Percentiles rank a stretch among this genome's conserved stretches.
phyloP scores from a whole-genome alignment of 2,329 filamentous ascomycete species.

The Colletotrichum incanum region DNA sequence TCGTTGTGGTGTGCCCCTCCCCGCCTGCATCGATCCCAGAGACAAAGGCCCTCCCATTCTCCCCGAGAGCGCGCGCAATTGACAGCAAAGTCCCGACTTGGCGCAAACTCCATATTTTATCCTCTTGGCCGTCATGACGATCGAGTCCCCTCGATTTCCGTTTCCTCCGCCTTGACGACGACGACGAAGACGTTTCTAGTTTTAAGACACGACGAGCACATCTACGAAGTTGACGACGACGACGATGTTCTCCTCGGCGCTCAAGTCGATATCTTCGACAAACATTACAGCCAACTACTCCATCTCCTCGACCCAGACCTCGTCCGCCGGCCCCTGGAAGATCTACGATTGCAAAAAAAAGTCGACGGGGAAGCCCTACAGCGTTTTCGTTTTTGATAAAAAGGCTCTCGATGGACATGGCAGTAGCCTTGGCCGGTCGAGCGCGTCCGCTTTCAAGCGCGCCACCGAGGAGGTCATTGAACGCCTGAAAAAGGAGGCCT shows the following conservation, averaged over 20 bases:
- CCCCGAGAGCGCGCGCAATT: constrained; percentile 11
- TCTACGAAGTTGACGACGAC: constrained; percentile 33
- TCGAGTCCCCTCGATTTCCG: constrained; percentile 36
- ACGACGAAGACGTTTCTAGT: constrained; percentile 34
- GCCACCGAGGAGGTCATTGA: constrained; percentile 92
- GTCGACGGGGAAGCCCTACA: constrained; percentile 88
- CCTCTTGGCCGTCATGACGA: constrained; percentile 44
- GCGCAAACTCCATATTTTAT: constrained; percentile 31
- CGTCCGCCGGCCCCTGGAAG: constrained; percentile 93
- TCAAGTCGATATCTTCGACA: constrained; percentile 91
- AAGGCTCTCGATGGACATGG: constrained; percentile 84
- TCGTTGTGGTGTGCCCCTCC: constrained; percentile 1
- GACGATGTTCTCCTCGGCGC: constrained; percentile 89
- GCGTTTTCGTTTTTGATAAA: constrained; percentile 94
- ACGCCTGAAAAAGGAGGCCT: constrained; percentile 91
- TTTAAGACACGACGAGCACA: constrained; percentile 32
- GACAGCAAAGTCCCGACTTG: constrained; percentile 30
- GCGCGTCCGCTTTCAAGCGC: constrained; percentile 81
- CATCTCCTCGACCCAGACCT: constrained; percentile 81
- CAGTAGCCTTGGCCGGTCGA: constrained; percentile 73
- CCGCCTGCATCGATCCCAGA: constrained; percentile 24
- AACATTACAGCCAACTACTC: constrained; percentile 96
- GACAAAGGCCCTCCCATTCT: constrained; percentile 16
- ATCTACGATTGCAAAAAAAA: constrained; percentile 99
- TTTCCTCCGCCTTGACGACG: constrained; percentile 42